A percentile compares a stretch with the other conserved stretches of the same genome.
phyloP scores from a whole-genome alignment of 2,329 filamentous ascomycete species.

The Trichoderma sp. region DNA sequence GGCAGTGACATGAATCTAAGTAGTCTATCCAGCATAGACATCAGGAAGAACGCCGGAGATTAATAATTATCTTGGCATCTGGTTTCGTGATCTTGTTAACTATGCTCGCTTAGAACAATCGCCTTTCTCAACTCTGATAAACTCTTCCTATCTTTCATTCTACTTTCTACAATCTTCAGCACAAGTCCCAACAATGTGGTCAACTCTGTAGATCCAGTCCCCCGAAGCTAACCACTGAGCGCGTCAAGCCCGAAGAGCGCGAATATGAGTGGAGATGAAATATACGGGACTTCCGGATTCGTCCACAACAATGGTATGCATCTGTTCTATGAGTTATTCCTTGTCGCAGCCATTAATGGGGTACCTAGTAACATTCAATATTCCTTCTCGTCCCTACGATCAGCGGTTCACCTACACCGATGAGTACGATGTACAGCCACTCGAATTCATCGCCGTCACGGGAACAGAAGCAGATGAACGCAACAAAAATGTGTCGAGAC shows the following conservation, averaged over 20 bases:
- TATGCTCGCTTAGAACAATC: not conserved
- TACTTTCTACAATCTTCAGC: not conserved
- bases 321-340: not conserved
- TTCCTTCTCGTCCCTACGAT: not conserved
- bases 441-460: slow-evolving; percentile 12
- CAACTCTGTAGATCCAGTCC: not conserved
- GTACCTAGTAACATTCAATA: not conserved
- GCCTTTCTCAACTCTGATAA: not conserved
- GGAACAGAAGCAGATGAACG: not conserved
- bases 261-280: slow-evolving; percentile 9
- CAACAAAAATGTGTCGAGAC: not conserved
- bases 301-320: slow-evolving; percentile 7
- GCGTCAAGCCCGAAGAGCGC: not conserved
- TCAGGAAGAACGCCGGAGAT: not conserved
- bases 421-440: slow-evolving; percentile 15
- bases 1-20: not conserved
- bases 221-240: not conserved
- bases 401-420: slow-evolving; percentile 1
- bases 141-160: not conserved
- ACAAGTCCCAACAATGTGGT: not conserved
- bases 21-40: not conserved
- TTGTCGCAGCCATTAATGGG: not conserved
- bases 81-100: not conserved
- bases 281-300: slow-evolving; percentile 6
- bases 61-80: slow-evolving; percentile 10